Percentiles rank a stretch among this genome's conserved stretches.
These are phyloP conservation scores for Cyberlindnera maritima DNA, from an alignment of 805 yeast genomes.

Conservation along the genomic window DNA sequence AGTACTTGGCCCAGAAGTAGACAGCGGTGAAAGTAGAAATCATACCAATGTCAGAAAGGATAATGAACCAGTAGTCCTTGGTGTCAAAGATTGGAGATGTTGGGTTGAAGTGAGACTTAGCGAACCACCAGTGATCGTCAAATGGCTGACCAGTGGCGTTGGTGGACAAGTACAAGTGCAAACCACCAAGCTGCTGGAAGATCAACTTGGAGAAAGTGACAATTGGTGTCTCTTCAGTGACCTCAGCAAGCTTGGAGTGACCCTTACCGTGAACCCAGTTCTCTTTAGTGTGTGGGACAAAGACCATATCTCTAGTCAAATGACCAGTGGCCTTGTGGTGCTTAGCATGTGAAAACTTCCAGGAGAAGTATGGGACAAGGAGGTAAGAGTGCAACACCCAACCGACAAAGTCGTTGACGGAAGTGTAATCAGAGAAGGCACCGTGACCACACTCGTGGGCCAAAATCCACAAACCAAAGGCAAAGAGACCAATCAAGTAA, in stretches of 20 bases:
- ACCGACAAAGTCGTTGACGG: slow-evolving; percentile 76
- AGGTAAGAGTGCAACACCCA: slow-evolving; percentile 80
- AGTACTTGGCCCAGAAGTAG: slow-evolving; percentile 57
- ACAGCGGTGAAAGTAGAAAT: slow-evolving; percentile 47
- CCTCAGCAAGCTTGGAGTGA: slow-evolving; percentile 33
- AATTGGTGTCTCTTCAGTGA: slow-evolving; percentile 74
- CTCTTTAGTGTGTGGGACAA: slow-evolving; percentile 69
- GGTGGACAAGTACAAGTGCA: slow-evolving; percentile 61
- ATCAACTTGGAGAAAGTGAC: slow-evolving; percentile 53
- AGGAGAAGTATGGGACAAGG: slow-evolving; percentile 82
- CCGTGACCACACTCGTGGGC: slow-evolving; percentile 94
- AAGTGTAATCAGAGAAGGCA: slow-evolving; percentile 72
- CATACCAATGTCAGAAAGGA: slow-evolving; percentile 73
- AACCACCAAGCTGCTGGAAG: slow-evolving; percentile 75
- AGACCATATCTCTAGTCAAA: slow-evolving; percentile 78
- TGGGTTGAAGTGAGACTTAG: slow-evolving; percentile 70
- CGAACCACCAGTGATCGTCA: slow-evolving; percentile 45
- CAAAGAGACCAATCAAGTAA: slow-evolving; percentile 16
- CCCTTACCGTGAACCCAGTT: slow-evolving; percentile 39
- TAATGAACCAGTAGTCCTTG: slow-evolving; percentile 67
- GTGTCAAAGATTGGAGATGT: slow-evolving; percentile 69
- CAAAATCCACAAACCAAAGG: slow-evolving; percentile 73
- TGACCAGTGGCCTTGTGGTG: slow-evolving; percentile 92
- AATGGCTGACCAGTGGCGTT: slow-evolving; percentile 78
- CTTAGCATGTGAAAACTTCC: slow-evolving; percentile 82